Evolutionary conservation across 225 moss, liverwort and hornwort genomes (phyloP).

Genomic region (Polytrichum commune): DNA sequence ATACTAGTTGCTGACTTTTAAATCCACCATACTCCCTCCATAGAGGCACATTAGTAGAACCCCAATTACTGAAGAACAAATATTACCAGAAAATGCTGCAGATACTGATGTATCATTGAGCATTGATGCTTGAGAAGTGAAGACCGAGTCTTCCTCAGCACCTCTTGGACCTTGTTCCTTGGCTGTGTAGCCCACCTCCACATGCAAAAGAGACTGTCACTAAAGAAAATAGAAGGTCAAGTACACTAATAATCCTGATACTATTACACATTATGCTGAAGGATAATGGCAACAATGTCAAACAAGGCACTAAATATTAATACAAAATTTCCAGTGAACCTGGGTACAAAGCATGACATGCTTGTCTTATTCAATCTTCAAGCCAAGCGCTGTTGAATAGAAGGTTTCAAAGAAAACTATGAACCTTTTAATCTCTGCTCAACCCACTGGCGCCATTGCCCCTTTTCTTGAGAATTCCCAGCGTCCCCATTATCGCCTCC

Average conservation of each 20-base stretch:
- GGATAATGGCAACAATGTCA: too few relatives aligned
- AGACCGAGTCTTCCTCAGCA: slow-evolving; percentile 7
- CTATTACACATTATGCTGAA: too few relatives aligned
- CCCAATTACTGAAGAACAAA: not conserved
- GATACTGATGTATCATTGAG: slow-evolving; percentile 5
- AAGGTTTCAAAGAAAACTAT: not conserved
- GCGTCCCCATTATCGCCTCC: slow-evolving; percentile 3
- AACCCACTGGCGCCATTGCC: slow-evolving; percentile 24
- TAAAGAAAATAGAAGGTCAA: too few relatives aligned
- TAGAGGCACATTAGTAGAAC: too few relatives aligned
- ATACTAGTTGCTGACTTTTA: too few relatives aligned
- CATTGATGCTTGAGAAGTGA: slow-evolving; percentile 12
- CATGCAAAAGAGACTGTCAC: not conserved
- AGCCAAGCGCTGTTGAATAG: too few relatives aligned
- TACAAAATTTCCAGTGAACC: too few relatives aligned
- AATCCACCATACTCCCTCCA: too few relatives aligned
- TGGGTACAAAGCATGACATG: too few relatives aligned
- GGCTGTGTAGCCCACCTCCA: slow-evolving; percentile 19
- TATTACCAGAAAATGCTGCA: slow-evolving; percentile 20
- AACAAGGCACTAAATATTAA: too few relatives aligned
- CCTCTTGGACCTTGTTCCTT: slow-evolving; percentile 15
- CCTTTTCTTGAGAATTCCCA: slow-evolving; percentile 13
- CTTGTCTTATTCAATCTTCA: too few relatives aligned
- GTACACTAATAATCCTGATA: too few relatives aligned
- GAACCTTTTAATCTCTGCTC: slow-evolving; percentile 26